Evolutionary conservation across 345 rosid species (phyloP), one percentile per base, ranked within the genome.

Genomic region (Gossypium longicalyx): DNA sequence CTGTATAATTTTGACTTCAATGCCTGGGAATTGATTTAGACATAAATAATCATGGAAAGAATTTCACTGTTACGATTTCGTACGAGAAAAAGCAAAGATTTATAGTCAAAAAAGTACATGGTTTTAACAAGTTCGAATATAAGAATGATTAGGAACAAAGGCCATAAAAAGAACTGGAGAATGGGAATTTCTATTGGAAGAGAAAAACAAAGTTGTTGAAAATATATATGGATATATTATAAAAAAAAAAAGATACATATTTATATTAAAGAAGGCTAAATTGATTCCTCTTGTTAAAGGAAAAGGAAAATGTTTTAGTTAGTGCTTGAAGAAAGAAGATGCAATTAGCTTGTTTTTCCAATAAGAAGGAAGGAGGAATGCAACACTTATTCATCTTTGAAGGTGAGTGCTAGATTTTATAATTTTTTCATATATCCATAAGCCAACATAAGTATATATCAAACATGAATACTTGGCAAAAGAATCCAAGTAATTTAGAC

Each of bases 1-100:
- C 48, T 34, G 73, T 23, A 29, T 51, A 29, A n/a, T 53, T 29
- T 53, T 70, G 61, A 52, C 73, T 70, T 57, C 43, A 69, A 51
- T 69, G 45, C 16, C 57, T 2, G 16, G 58, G 13, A 13, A 68
- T 19, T 49, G 56, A 20, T 68, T 3, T 8, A 23, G 45, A 44
- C 70, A 43, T 44, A 20, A 44, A 44, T 1, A 63, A 63, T 15
- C 57, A 23, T 7, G 57, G 7, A 48, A 67, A 67, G 34, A 15
- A 47, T 23, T 67, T 47, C 2, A 34, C 47, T 17, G 25, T 12
- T 12, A 22, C 12, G 2, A 63, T 38, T 34, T 67, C 4, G 11
- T 20, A 45, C 3, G 15, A 67, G 54, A 22, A 45, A 44, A 45
- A 13, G 38, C 29, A 22, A 17, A 45, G 34, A 67, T 45, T 44